Conservation (phyloP, 2,329 filamentous ascomycete species). For the Phoma herbarum region DNA sequence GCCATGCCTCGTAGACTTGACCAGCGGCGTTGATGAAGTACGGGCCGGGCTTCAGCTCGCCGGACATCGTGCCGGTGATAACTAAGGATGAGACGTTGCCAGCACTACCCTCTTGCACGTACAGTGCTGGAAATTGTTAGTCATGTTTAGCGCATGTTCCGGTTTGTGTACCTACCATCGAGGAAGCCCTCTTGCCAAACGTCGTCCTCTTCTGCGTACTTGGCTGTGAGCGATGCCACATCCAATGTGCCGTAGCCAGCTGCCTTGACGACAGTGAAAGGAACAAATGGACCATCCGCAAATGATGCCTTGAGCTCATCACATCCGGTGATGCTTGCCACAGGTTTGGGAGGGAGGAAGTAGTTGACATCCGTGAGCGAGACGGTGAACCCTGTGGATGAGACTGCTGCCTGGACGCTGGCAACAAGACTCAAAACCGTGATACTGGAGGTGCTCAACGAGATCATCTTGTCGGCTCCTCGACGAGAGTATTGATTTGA, state of each 20-base stretch:
- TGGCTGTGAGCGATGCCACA: slow-evolving; percentile 34
- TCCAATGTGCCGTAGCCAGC: slow-evolving; percentile 29
- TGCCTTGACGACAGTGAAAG: slow-evolving; percentile 51
- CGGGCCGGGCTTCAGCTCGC: slow-evolving; percentile 55
- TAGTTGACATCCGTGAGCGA: slow-evolving; percentile 52
- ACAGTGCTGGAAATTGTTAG: slow-evolving; percentile 30
- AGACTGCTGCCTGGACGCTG: slow-evolving; percentile 30
- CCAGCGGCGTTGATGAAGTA: slow-evolving; percentile 61
- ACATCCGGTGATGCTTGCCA: slow-evolving; percentile 43
- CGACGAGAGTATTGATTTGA: background rate
- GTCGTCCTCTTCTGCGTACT: slow-evolving; percentile 50
- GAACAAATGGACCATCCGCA: slow-evolving; percentile 41
- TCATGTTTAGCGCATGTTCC: background rate
- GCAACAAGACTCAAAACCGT: slow-evolving; percentile 15
- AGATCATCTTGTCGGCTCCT: slow-evolving; percentile 20
- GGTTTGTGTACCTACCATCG: slow-evolving; percentile 32
- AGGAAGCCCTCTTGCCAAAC: slow-evolving; percentile 54
- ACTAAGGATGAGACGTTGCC: slow-evolving; percentile 29
- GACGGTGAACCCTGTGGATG: slow-evolving; percentile 53
- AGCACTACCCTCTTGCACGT: slow-evolving; percentile 30
- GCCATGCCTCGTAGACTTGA: slow-evolving; percentile 59
- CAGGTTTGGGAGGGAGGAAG: slow-evolving; percentile 52
- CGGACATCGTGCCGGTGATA: slow-evolving; percentile 27
- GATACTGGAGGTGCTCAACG: slow-evolving; percentile 12
- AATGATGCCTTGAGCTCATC: slow-evolving; percentile 31